Evolutionary conservation across 2,329 filamentous ascomycete genomes (phyloP), one percentile per base, ranked within the genome.

Genomic region (Helminthosporium solani): DNA sequence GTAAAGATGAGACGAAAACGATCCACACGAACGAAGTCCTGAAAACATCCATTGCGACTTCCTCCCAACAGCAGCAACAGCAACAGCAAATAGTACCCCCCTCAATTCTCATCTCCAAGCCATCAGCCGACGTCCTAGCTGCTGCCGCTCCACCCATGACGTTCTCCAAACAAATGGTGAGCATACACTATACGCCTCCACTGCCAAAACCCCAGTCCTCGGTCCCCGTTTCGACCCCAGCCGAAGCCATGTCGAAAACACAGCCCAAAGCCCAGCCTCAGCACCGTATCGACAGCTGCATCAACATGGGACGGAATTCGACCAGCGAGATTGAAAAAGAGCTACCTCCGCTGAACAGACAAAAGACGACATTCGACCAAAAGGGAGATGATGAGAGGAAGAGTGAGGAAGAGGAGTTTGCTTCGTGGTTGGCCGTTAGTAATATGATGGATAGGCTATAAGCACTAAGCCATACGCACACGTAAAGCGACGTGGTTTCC

Each of bases 371-470:
- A 2, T 49, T 56, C 7, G 37, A 47, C n/a, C 30, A 25, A 7
- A 34, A 19, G 5, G 40, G 27, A 2, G 31, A 35, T 3, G 19
- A 38, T 15, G 6, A 38, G 3, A 23, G 20, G 19, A 18, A 15
- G 12, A 16, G 35, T 14, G 35, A 27, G n/a, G 40, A n/a, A 2
- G 40, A 33, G 3, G 53, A 55, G 37, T 35, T 55, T 16, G 37
- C 44, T n/a, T 44, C 49, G 28, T 58, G 56, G 56, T 30, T 58
- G 34, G 49, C 47, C 2, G 20, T 58, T 33, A 56, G 46, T 31
- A 47, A 40, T 35, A 40, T 52, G 47, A 33, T 58, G 42, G 56
- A 53, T 18, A 44, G 41, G 2, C 21, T 54, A 6, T 42, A n/a
- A n/a, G n/a, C n/a, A n/a, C n/a, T n/a, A n/a, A n/a, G n/a, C n/a